phyloP scores from a whole-genome alignment of 2,329 filamentous ascomycete genomes.

The Calcarisporium arbuscula region DNA sequence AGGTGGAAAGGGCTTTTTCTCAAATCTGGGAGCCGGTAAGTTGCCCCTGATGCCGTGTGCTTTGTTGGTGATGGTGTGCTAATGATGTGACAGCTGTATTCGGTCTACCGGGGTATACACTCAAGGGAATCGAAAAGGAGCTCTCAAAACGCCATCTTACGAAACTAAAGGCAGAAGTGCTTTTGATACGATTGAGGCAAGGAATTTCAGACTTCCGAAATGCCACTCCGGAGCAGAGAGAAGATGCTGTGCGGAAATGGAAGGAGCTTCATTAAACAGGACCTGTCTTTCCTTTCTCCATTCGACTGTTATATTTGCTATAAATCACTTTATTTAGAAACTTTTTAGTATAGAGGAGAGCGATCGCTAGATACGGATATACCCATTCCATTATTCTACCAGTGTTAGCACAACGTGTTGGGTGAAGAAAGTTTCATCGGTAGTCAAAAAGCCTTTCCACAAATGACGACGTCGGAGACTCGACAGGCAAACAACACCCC shows the following conservation, averaged over 20 bases:
- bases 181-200: slow-evolving; percentile 24
- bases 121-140: slow-evolving; percentile 49
- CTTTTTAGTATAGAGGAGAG: too few relatives aligned
- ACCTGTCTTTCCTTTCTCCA: not conserved
- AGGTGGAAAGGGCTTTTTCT: slow-evolving; percentile 37
- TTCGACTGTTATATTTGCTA: too few relatives aligned
- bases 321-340: too few relatives aligned
- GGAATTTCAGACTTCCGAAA: slow-evolving; percentile 21
- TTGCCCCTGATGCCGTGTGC: not conserved
- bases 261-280: slow-evolving; percentile 4
- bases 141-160: slow-evolving; percentile 27
- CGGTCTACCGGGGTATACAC: slow-evolving; percentile 41
- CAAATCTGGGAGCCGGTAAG: slow-evolving; percentile 32
- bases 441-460: too few relatives aligned
- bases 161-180: slow-evolving; percentile 23
- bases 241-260: slow-evolving; percentile 21
- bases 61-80: not conserved
- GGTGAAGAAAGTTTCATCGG: too few relatives aligned
- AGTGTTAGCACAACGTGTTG: too few relatives aligned
- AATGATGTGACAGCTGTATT: slow-evolving; percentile 28
- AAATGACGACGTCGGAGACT: too few relatives aligned
- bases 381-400: too few relatives aligned
- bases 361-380: too few relatives aligned
- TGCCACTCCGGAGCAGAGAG: slow-evolving; percentile 14
- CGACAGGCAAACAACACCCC: too few relatives aligned